Conservation (phyloP, 805 yeast species). For the Lipomyces kockii region DNA sequence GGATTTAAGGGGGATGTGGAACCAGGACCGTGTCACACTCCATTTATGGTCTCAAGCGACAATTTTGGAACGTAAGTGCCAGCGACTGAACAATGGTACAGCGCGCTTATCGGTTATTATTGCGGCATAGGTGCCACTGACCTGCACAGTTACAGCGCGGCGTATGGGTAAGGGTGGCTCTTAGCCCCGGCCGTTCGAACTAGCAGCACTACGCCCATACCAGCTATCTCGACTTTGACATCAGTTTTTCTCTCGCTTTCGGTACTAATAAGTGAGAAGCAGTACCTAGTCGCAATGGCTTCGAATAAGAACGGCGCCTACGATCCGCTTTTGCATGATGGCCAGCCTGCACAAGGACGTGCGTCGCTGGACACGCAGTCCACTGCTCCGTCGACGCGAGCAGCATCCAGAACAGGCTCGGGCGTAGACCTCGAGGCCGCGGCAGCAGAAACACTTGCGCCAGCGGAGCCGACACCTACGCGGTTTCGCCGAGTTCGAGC, state of each 20-base stretch:
- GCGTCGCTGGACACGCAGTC: slow-evolving; percentile 13
- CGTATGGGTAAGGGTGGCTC: not conserved
- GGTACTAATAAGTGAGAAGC: not conserved
- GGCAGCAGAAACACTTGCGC: slow-evolving; percentile 31
- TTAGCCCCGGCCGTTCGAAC: not conserved
- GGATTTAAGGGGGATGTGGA: too few relatives aligned
- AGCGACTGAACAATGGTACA: not conserved
- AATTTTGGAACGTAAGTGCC: not conserved
- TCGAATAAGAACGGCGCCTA: slow-evolving; percentile 18
- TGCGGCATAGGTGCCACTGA: not conserved
- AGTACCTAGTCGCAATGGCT: slow-evolving; percentile 6
- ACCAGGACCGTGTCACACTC: too few relatives aligned
- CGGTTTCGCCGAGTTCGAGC: slow-evolving; percentile 28
- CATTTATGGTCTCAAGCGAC: too few relatives aligned
- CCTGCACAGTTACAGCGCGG: not conserved
- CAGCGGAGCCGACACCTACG: slow-evolving; percentile 25
- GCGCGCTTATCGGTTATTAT: not conserved
- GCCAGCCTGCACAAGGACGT: slow-evolving; percentile 27
- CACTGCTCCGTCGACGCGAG: slow-evolving; percentile 10
- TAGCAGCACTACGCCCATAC: not conserved
- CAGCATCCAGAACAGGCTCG: slow-evolving; percentile 11
- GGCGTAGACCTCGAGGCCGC: slow-evolving; percentile 34
- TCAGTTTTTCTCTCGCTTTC: not conserved
- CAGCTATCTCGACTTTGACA: too few relatives aligned
- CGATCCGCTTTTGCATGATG: slow-evolving; percentile 35